A percentile compares a stretch with the other conserved stretches of the same genome.
phyloP scores from a whole-genome alignment of 2,329 filamentous ascomycete species.

The Magnaporthiopsis rhizophila region DNA sequence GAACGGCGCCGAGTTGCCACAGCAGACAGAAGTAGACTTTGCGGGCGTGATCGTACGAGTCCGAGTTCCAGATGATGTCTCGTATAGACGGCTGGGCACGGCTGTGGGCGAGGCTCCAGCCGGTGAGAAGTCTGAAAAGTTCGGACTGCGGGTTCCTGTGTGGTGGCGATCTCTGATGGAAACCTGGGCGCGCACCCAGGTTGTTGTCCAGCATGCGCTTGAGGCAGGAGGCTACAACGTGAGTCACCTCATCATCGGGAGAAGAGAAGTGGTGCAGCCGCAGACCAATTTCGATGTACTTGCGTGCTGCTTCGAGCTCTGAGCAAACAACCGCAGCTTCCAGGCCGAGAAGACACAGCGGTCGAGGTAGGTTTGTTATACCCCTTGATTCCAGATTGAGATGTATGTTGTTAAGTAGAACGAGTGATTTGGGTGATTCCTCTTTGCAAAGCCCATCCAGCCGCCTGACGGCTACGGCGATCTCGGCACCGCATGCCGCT shows the following conservation, averaged over 20 bases:
- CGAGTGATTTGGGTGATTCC: constrained; percentile 16
- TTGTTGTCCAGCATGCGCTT: background rate
- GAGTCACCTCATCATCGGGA: background rate
- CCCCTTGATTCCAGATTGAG: constrained; percentile 21
- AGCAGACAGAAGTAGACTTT: background rate
- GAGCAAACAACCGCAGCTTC: constrained; percentile 9
- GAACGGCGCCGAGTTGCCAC: constrained; percentile 1
- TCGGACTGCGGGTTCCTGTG: background rate
- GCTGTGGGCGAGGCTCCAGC: background rate
- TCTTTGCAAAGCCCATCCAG: constrained; percentile 10
- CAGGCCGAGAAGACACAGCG: constrained; percentile 15
- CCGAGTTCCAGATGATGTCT: background rate
- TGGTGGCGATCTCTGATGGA: background rate
- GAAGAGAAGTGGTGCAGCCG: background rate
- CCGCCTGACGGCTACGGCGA: constrained; percentile 7
- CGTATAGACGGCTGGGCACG: background rate
- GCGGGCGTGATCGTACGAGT: background rate
- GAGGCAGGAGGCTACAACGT: background rate
- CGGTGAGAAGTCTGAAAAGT: background rate
- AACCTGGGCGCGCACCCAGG: background rate
- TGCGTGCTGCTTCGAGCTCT: constrained; percentile 12
- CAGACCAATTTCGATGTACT: constrained; percentile 12
- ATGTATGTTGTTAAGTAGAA: constrained; percentile 33
- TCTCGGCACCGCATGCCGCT: background rate
- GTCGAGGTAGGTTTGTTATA: constrained; percentile 7